phyloP scores from a whole-genome alignment of 179 eudicot species.

The Silene coronaria region DNA sequence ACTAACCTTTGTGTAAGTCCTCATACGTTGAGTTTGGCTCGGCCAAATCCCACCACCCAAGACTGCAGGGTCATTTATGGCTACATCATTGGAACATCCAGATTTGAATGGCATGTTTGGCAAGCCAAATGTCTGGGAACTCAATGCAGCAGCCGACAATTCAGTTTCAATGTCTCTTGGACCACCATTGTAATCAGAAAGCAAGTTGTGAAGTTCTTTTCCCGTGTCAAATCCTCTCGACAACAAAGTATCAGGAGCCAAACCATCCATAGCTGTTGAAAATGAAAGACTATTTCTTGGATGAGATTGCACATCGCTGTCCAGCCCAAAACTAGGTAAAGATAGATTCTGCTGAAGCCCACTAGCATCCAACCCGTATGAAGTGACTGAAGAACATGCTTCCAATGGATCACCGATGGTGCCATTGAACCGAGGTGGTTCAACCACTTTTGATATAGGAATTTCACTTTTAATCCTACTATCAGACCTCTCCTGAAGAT shows the following conservation, averaged over 20 bases:
- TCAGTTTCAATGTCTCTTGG: conserved; percentile 76
- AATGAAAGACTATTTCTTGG: conserved; percentile 53
- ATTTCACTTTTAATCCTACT: conserved; percentile 52
- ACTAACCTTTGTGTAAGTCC: conserved; percentile 92
- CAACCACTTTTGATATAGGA: conserved; percentile 40
- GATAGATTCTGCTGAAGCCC: conserved; percentile 64
- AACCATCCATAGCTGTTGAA: conserved; percentile 44
- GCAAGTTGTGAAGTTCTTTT: conserved; percentile 66
- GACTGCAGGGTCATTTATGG: conserved; percentile 60
- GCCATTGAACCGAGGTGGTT: conserved; percentile 52
- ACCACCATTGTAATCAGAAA: conserved; percentile 56
- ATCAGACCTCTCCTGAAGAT: conserved; percentile 48
- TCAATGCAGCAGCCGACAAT: conserved; percentile 69
- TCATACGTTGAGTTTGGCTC: conserved; percentile 75
- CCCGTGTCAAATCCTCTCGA: conserved; percentile 89
- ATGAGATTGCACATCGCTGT: conserved; percentile 77
- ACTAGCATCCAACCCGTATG: conserved; percentile 70
- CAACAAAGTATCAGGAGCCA: conserved; percentile 82
- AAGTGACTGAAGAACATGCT: conserved; percentile 72
- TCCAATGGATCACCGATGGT: conserved; percentile 58
- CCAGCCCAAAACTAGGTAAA: conserved; percentile 50
- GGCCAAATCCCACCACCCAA: conserved; percentile 71
- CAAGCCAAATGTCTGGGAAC: conserved; percentile 73
- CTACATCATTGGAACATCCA: conserved; percentile 63
- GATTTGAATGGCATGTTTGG: conserved; percentile 70